phyloP scores from a whole-genome alignment of 257 asterid species.

The Hygrophila difformis region DNA sequence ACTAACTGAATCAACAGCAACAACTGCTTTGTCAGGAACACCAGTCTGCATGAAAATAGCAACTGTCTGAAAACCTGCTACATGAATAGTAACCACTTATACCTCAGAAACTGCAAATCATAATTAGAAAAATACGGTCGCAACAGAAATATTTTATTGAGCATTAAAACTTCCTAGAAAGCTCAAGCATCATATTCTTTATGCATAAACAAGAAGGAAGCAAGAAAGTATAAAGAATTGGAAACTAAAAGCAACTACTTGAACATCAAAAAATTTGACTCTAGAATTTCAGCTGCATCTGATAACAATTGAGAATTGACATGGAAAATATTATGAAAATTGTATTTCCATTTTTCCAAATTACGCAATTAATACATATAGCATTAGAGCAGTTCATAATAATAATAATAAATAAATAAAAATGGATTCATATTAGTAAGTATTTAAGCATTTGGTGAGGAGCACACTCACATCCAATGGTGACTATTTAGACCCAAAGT shows the following conservation, averaged over 20 bases:
- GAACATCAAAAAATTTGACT: slow-evolving; percentile 3
- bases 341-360: slow-evolving; percentile 10
- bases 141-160: slow-evolving; percentile 27
- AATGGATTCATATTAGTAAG: background rate
- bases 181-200: too few relatives aligned
- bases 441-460: background rate
- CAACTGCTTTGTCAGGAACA: slow-evolving; percentile 56
- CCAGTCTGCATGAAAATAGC: slow-evolving; percentile 99
- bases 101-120: slow-evolving; percentile 70
- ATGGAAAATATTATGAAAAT: too few relatives aligned
- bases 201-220: too few relatives aligned
- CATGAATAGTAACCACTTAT: slow-evolving; percentile 82
- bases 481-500: too few relatives aligned
- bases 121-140: slow-evolving; percentile 23
- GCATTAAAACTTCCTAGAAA: slow-evolving; percentile 17
- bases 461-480: too few relatives aligned
- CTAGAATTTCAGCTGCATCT: slow-evolving; percentile 7
- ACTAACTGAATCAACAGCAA: slow-evolving; percentile 39
- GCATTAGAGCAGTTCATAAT: too few relatives aligned
- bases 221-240: too few relatives aligned
- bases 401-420: too few relatives aligned
- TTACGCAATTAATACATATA: background rate
- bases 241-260: background rate
- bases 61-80: slow-evolving; percentile 99
- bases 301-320: too few relatives aligned